phyloP scores from a whole-genome alignment of 2,329 filamentous ascomycete species.

The Amesomyces nigricolor region DNA sequence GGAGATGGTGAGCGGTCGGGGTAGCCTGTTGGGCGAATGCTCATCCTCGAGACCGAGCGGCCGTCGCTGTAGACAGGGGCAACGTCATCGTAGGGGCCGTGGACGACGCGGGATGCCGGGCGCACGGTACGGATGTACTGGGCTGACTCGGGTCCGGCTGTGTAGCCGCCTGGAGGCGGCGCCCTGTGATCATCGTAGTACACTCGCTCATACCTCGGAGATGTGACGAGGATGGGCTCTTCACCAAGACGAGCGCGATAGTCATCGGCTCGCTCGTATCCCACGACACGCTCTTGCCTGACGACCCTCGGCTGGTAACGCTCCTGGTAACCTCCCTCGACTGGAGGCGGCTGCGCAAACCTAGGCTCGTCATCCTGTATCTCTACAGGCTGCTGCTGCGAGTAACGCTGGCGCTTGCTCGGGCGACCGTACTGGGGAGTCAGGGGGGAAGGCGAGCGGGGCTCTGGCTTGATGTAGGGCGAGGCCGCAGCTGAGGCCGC shows the following conservation, averaged over 20 bases:
- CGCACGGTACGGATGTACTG: conserved; percentile 37
- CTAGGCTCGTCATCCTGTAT: conserved; percentile 39
- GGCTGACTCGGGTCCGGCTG: conserved; percentile 25
- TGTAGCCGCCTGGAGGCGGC: conserved; percentile 14
- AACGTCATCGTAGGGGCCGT: conserved; percentile 38
- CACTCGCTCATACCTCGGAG: conserved; percentile 33
- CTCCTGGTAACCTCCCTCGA: conserved; percentile 33
- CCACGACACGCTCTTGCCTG: conserved; percentile 30
- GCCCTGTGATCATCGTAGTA: conserved; percentile 25
- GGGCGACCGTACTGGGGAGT: conserved; percentile 48
- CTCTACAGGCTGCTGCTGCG: conserved; percentile 37
- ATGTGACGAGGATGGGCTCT: conserved; percentile 26
- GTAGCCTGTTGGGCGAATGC: conserved; percentile 46
- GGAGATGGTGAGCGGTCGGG: conserved; percentile 46
- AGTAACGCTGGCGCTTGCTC: conserved; percentile 51
- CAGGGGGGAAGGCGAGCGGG: conserved; percentile 57
- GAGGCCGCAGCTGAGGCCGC: conserved; percentile 41
- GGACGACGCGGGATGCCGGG: conserved; percentile 39
- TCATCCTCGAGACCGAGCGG: conserved; percentile 40
- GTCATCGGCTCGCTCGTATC: conserved; percentile 34
- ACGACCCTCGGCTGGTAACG: conserved; percentile 32
- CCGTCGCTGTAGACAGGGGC: conserved; percentile 42
- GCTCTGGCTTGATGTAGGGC: conserved; percentile 59
- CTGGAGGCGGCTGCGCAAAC: conserved; percentile 36
- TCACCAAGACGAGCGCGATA: conserved; percentile 26